A percentile compares a stretch with the other conserved stretches of the same genome.
Evolutionary conservation across 1,284 basidiomycete species (phyloP).

Genomic region (Stygiomarasmius scandens): DNA sequence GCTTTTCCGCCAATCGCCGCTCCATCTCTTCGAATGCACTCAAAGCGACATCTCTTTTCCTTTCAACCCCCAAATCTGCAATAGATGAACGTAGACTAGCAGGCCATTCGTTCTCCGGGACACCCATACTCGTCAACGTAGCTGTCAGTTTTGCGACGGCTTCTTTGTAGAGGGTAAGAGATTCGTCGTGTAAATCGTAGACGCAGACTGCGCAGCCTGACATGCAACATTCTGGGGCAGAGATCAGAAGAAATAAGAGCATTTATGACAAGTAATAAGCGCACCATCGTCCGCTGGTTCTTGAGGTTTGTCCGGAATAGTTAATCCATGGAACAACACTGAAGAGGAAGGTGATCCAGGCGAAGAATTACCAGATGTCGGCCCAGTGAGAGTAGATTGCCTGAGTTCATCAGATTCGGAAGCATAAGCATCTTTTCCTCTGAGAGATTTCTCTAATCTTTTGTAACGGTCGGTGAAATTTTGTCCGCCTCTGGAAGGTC

Average conservation of each 20-base stretch:
- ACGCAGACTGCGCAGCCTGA: constrained; percentile 89
- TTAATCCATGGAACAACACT: constrained; percentile 50
- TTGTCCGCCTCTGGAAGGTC: constrained; percentile 34
- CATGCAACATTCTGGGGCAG: constrained; percentile 82
- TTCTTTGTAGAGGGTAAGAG: constrained; percentile 65
- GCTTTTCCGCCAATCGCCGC: constrained; percentile 48
- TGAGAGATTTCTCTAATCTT: constrained; percentile 55
- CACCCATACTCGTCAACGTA: constrained; percentile 48
- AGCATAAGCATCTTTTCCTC: constrained; percentile 44
- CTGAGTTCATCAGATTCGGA: constrained; percentile 32
- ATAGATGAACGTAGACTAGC: constrained; percentile 31
- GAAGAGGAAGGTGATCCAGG: constrained; percentile 26
- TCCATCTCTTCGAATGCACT: constrained; percentile 74
- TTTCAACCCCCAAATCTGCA: constrained; percentile 16
- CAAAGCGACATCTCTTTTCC: constrained; percentile 38
- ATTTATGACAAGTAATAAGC: constrained; percentile 1
- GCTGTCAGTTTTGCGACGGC: constrained; percentile 54
- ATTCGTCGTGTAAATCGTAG: constrained; percentile 84
- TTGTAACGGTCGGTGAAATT: constrained; percentile 56
- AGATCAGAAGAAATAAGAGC: neutral
- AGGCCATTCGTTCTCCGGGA: constrained; percentile 74
- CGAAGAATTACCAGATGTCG: neutral
- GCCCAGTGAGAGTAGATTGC: constrained; percentile 8
- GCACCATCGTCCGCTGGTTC: constrained; percentile 67
- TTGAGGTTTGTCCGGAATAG: constrained; percentile 60